Evolutionary conservation across 345 rosid genomes (phyloP), one percentile per base, ranked within the genome.

Genomic region (Turnera subulata): DNA sequence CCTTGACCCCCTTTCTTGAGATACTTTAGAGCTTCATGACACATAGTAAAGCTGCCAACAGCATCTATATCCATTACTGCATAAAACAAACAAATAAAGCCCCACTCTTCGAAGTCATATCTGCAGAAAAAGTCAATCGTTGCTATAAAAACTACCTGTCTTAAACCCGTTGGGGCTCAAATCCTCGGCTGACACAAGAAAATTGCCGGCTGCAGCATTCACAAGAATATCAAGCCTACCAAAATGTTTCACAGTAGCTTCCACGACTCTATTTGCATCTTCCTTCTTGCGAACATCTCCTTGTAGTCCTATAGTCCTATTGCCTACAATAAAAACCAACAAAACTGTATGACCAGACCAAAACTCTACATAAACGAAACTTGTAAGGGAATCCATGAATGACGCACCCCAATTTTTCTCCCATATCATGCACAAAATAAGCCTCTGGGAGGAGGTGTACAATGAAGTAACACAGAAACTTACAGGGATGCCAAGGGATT

Each of bases 151-250:
- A 18, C 6, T 15, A 69, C 80, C 82, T 59, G 82, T 75, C 14
- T 53, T 72, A 52, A 80, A 80, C 51, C 85, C 85, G 1, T 81
- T 81, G 1, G 82, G 77, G 8, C 80, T 77, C 46, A 81, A 61
- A 65, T 80, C 78, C 61, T 77, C 82, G 0, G 85, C 64, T 2
- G 75, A 40, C 12, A 64, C 80, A 2, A 80, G 82, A 70, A 77
- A 80, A 63, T 80, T 80, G 39, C 82, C 85, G 1, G 85, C 85
- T 5, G 85, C 85, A 32, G 82, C 82, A 73, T 80, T 77, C 22
- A 80, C 80, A 39, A 80, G 85, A 71, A 80, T 70, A 38, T 80
- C 85, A 57, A 80, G 80, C 74, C 62, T 75, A 22, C 80, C 82
- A 54, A 77, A 73, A 46, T 71, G 68, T 53, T 63, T 46, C 3